Evolutionary conservation across 1,139 yeast species (phyloP).

Genomic region (Trichomonascaceae sp.): DNA sequence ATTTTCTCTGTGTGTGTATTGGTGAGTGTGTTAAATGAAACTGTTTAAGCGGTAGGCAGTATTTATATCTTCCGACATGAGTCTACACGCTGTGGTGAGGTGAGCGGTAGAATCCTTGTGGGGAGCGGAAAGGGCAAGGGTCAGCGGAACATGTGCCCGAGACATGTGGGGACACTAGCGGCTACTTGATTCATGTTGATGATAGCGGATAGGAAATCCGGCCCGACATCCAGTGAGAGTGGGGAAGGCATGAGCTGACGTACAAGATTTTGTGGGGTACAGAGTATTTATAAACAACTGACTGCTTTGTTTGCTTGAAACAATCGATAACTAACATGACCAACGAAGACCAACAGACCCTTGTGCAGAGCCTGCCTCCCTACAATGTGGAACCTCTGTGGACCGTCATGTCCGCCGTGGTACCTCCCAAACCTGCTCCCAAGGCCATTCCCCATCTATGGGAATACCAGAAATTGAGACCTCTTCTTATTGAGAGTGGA

Average conservation of each 20-base stretch:
- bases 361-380: slow-evolving; percentile 3
- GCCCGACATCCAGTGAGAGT: no score
- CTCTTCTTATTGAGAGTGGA: slow-evolving; percentile 15
- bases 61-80: no score
- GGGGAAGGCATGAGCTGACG: no score
- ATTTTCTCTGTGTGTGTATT: slow-evolving; percentile 4
- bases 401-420: slow-evolving; percentile 20
- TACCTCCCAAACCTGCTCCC: slow-evolving; percentile 18
- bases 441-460: slow-evolving; percentile 16
- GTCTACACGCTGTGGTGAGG: slow-evolving; percentile 1
- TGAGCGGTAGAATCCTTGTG: not conserved
- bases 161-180: no score
- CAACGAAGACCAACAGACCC: not conserved
- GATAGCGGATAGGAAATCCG: no score
- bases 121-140: not conserved
- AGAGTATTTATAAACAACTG: no score
- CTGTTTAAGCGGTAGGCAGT: no score
- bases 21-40: no score
- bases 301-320: no score
- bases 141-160: no score
- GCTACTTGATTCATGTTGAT: no score
- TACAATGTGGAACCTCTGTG: slow-evolving; percentile 18
- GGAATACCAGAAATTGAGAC: slow-evolving; percentile 15
- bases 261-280: no score
- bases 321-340: not conserved